phyloP scores from a whole-genome alignment of 83 land plant genomes.

The Diphasiastrum complanatum region DNA sequence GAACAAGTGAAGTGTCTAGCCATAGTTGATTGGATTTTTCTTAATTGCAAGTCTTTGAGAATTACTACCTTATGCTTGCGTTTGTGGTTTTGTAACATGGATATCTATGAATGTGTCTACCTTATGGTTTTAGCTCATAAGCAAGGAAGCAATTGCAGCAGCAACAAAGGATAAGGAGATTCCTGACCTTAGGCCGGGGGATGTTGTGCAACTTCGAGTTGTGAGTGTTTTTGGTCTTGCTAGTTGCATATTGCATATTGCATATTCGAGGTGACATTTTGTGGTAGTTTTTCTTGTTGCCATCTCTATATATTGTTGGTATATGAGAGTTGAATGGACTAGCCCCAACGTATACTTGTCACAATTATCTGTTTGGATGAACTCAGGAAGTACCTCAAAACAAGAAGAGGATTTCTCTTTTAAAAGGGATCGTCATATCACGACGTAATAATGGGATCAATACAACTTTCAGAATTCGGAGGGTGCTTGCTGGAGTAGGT shows the following conservation, averaged over 20 bases:
- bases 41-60: no score
- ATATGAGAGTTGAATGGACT: no score
- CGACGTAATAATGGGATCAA: conserved; percentile 71
- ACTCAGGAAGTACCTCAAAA: conserved; percentile 86
- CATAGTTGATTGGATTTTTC: no score
- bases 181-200: conserved; percentile 79
- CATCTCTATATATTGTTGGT: no score
- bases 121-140: conserved; percentile 58
- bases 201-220: conserved; percentile 78
- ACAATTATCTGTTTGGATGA: no score
- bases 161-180: conserved; percentile 56
- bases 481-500: conserved; percentile 83
- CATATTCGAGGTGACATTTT: neutral
- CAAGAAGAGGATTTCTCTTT: conserved; percentile 65
- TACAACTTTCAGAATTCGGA: conserved; percentile 72
- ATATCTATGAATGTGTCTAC: no score
- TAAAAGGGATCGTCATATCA: conserved; percentile 90
- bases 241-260: conserved; percentile 2
- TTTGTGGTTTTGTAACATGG: no score
- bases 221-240: conserved; percentile 45
- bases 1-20: no score
- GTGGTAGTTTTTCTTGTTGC: neutral
- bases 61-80: no score
- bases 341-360: no score
- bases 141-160: conserved; percentile 71